Conservation (phyloP, 345 rosid genomes). For the Brassica napus region DNA sequence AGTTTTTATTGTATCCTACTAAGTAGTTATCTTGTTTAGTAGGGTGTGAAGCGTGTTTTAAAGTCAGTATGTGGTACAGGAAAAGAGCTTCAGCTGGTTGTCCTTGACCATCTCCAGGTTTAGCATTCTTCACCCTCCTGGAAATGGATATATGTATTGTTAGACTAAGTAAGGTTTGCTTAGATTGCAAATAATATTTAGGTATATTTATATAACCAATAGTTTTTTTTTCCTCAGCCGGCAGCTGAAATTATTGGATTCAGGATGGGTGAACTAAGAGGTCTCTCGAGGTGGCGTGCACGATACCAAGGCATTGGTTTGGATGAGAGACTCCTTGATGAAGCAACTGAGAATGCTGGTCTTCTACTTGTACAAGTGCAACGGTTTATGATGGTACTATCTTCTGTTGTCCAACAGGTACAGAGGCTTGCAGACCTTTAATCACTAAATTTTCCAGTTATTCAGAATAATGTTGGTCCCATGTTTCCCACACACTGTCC, state of each 20-base stretch:
- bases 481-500: not conserved
- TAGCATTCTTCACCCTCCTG: conserved; percentile 29
- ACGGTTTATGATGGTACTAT: conserved; percentile 75
- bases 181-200: not conserved
- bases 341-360: conserved; percentile 76
- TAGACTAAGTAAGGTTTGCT: not conserved
- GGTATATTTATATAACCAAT: not conserved
- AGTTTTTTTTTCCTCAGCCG: conserved; percentile 63
- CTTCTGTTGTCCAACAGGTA: conserved; percentile 87
- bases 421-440: conserved; percentile 26
- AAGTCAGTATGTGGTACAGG: conserved; percentile 85
- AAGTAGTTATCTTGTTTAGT: conserved; percentile 31
- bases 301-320: conserved; percentile 73
- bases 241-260: conserved; percentile 92
- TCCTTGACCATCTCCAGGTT: conserved; percentile 92
- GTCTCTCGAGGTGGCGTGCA: conserved; percentile 93
- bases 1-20: conserved; percentile 19
- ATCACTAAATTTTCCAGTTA: not conserved
- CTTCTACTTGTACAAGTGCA: conserved; percentile 82
- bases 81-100: conserved; percentile 83
- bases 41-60: conserved; percentile 89
- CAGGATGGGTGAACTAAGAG: conserved; percentile 91
- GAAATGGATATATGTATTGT: conserved; percentile 6
- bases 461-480: conserved; percentile 4
- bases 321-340: conserved; percentile 65